Conservation (phyloP, 2,329 filamentous ascomycete genomes). For the Paraconiothyrium brasiliense region DNA sequence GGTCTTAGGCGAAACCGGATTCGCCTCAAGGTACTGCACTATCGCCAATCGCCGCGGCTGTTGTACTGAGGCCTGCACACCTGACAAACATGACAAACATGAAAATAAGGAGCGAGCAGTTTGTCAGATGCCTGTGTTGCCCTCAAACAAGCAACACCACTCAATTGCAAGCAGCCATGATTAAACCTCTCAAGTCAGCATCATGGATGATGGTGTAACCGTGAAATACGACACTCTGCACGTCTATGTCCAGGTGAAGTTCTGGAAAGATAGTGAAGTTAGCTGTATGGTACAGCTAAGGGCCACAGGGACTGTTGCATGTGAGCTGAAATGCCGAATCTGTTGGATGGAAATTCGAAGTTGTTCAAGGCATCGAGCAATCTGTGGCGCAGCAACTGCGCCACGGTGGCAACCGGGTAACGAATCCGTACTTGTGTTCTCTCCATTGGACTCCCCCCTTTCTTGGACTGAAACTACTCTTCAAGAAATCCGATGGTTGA, state of each 20-base stretch:
- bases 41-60: not conserved
- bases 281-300: not conserved
- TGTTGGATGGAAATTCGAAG: too few relatives aligned
- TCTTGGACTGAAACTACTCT: too few relatives aligned
- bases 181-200: not conserved
- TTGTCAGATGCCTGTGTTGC: not conserved
- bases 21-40: not conserved
- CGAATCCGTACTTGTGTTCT: not conserved
- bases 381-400: conserved; percentile 6
- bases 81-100: not conserved
- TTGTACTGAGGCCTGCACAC: not conserved
- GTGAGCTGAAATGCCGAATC: not conserved
- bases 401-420: conserved; percentile 5
- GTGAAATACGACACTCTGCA: not conserved
- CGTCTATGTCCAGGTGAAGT: not conserved
- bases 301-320: not conserved
- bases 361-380: not conserved
- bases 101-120: not conserved
- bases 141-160: not conserved
- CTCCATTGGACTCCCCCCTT: not conserved
- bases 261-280: not conserved
- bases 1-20: not conserved
- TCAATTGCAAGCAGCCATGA: not conserved
- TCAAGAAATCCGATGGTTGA: too few relatives aligned
- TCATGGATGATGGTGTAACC: not conserved